Percentiles rank a stretch among this genome's conserved stretches.
Evolutionary conservation across 768 basidiomycete genomes (phyloP).

Genomic region (Lyophyllum shimeji): DNA sequence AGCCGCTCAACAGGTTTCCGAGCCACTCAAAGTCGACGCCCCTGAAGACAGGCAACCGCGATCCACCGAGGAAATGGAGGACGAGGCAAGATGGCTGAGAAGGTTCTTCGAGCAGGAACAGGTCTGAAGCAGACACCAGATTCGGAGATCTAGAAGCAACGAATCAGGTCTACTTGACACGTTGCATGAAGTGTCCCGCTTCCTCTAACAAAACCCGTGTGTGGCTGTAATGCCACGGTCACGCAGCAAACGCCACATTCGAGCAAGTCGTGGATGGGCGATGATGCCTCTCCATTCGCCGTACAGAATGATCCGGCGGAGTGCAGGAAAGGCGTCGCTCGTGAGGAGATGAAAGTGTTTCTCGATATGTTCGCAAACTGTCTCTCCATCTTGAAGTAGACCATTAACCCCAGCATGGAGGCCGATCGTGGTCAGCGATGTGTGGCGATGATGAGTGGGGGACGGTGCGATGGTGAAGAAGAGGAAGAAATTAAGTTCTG

Average conservation of each 20-base stretch:
- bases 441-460: constrained; percentile 16
- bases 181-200: no score
- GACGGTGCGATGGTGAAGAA: constrained; percentile 44
- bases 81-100: constrained; percentile 70
- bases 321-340: constrained; percentile 40
- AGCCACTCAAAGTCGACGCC: constrained; percentile 60
- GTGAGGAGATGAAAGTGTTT: constrained; percentile 48
- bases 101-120: constrained; percentile 50
- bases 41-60: constrained; percentile 68
- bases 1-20: constrained; percentile 20
- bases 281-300: constrained; percentile 51
- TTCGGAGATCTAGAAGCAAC: no score
- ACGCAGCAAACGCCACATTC: constrained; percentile 28
- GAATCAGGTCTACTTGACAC: no score
- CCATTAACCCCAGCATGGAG: constrained; percentile 50
- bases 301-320: constrained; percentile 45
- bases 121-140: no score
- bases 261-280: constrained; percentile 35
- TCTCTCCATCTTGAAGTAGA: constrained; percentile 34
- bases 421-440: constrained; percentile 43
- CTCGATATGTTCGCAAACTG: constrained; percentile 40
- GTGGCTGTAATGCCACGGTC: constrained; percentile 31
- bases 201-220: background rate
- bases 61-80: constrained; percentile 72
- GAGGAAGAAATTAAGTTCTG: constrained; percentile 54